A percentile compares a stretch with the other conserved stretches of the same genome.
Conservation (phyloP, 768 basidiomycete genomes). For the Pleurotus platypus region DNA sequence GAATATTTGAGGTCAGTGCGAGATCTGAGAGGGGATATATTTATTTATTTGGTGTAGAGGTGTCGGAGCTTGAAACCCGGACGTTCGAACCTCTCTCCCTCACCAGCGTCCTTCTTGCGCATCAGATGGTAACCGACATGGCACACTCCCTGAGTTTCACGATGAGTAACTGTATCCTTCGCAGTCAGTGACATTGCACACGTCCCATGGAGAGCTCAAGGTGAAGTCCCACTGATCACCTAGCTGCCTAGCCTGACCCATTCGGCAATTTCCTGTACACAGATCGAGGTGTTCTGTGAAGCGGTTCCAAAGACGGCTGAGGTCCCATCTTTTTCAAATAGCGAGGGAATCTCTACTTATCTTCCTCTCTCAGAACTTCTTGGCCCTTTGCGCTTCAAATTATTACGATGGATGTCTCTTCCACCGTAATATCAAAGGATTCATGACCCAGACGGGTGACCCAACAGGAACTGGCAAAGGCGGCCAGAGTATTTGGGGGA, state of each 20-base stretch:
- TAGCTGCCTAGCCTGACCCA: not conserved
- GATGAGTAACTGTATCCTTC: slow-evolving; percentile 5
- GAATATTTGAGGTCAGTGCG: not conserved
- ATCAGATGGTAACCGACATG: slow-evolving; percentile 16
- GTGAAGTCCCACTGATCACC: slow-evolving; percentile 31
- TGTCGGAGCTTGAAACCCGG: not conserved
- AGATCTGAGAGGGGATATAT: not conserved
- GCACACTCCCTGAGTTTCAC: slow-evolving; percentile 11
- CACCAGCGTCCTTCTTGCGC: slow-evolving; percentile 12
- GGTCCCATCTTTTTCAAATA: slow-evolving; percentile 35
- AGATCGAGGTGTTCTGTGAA: slow-evolving; percentile 98
- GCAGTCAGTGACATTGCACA: slow-evolving; percentile 93
- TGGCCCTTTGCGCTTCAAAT: slow-evolving; percentile 88
- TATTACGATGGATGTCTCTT: slow-evolving; percentile 84
- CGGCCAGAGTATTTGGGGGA: slow-evolving; percentile 96
- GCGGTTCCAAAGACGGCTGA: slow-evolving; percentile 94
- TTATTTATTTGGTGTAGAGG: slow-evolving; percentile 3
- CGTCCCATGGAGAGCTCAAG: slow-evolving; percentile 93
- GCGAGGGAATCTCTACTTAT: slow-evolving; percentile 12
- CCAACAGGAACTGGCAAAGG: slow-evolving; percentile 90
- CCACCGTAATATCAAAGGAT: slow-evolving; percentile 92
- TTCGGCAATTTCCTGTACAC: slow-evolving; percentile 8
- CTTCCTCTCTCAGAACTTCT: slow-evolving; percentile 69
- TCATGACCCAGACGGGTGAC: slow-evolving; percentile 95
- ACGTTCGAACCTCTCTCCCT: not conserved